Evolutionary conservation across 1,284 basidiomycete genomes (phyloP).

Genomic region (Microbotryum silenes-acaulis): DNA sequence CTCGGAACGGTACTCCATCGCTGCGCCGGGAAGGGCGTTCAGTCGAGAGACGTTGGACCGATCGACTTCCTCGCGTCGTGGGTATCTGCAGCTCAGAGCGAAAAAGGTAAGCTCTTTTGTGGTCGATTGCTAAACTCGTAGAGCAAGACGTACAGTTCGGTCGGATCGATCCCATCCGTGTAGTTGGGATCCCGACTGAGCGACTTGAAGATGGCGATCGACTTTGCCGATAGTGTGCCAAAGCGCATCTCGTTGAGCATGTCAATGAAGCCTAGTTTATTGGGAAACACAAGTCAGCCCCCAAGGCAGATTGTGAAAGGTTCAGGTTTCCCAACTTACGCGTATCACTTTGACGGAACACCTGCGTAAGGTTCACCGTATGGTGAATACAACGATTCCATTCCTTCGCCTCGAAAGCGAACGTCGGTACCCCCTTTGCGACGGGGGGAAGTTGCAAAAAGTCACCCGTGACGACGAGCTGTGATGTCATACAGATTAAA

Average conservation of each 20-base stretch:
- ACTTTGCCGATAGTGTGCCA: slow-evolving; percentile 55
- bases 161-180: slow-evolving; percentile 65
- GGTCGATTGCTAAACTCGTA: not conserved
- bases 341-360: slow-evolving; percentile 62
- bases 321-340: slow-evolving; percentile 30
- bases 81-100: slow-evolving; percentile 50
- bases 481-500: slow-evolving; percentile 35
- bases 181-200: slow-evolving; percentile 56
- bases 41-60: slow-evolving; percentile 62
- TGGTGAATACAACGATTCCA: slow-evolving; percentile 72
- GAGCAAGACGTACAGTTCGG: slow-evolving; percentile 56
- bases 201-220: slow-evolving; percentile 54
- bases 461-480: slow-evolving; percentile 87
- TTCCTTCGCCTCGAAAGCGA: slow-evolving; percentile 79
- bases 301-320: slow-evolving; percentile 5
- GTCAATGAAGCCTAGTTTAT: slow-evolving; percentile 61
- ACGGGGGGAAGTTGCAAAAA: slow-evolving; percentile 97
- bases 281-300: not conserved
- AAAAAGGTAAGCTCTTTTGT: not conserved
- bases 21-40: slow-evolving; percentile 28
- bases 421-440: slow-evolving; percentile 47
- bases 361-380: slow-evolving; percentile 79
- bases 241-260: slow-evolving; percentile 88
- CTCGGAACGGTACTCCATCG: slow-evolving; percentile 20
- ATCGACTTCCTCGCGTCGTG: slow-evolving; percentile 75